Percentiles rank a stretch among this genome's conserved stretches.
phyloP scores from a whole-genome alignment of 2,329 filamentous ascomycete species.

The Bipolaris gigantea region DNA sequence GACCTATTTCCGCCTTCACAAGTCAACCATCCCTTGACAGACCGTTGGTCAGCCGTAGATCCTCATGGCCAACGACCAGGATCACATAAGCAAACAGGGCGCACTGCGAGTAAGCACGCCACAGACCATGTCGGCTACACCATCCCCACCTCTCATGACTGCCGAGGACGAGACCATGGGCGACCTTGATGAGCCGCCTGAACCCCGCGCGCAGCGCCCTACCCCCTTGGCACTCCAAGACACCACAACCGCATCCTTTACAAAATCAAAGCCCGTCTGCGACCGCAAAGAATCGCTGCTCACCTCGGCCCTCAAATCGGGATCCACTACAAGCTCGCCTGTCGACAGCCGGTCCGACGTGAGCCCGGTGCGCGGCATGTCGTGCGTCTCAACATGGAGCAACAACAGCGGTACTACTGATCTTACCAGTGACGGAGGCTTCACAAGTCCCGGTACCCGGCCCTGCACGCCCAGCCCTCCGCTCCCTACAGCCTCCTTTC shows the following conservation, averaged over 20 bases:
- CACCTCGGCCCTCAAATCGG: slow-evolving; percentile 74
- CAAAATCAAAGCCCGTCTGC: slow-evolving; percentile 55
- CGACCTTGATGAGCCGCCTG: slow-evolving; percentile 88
- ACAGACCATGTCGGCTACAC: slow-evolving; percentile 30
- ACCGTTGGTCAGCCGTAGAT: not conserved
- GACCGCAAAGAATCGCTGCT: slow-evolving; percentile 75
- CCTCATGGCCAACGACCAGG: slow-evolving; percentile 42
- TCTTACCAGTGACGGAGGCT: slow-evolving; percentile 88
- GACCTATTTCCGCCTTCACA: not conserved
- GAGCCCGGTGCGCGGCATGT: slow-evolving; percentile 48
- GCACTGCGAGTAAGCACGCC: slow-evolving; percentile 36
- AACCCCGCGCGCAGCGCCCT: slow-evolving; percentile 59
- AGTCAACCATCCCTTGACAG: not conserved
- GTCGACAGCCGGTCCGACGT: slow-evolving; percentile 48
- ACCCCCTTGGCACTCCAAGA: slow-evolving; percentile 41
- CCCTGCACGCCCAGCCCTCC: slow-evolving; percentile 88
- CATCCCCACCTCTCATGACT: slow-evolving; percentile 25
- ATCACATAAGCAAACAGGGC: slow-evolving; percentile 28
- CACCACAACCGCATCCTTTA: slow-evolving; percentile 51
- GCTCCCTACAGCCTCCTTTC: slow-evolving; percentile 60
- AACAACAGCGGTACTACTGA: slow-evolving; percentile 82
- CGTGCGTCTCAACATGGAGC: slow-evolving; percentile 71
- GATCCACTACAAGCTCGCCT: slow-evolving; percentile 44
- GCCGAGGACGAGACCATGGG: slow-evolving; percentile 66
- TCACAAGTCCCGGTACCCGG: slow-evolving; percentile 81